Conservation (phyloP, 83 land plant species). For the Larix sibirica region DNA sequence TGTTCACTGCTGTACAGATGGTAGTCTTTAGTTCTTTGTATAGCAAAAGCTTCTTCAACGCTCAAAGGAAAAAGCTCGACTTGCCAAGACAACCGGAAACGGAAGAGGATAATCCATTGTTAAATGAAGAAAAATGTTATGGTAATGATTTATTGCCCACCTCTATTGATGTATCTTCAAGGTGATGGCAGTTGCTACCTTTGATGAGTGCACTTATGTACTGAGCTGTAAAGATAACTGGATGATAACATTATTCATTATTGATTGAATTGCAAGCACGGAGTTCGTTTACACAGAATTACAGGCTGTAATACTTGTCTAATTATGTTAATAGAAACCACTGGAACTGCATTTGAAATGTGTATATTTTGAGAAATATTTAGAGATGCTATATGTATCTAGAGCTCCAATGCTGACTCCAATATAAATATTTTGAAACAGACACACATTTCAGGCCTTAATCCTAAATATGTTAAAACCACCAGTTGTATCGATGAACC, state of each 20-base stretch:
- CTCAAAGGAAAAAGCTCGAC: slow-evolving; percentile 7
- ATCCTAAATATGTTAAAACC: not conserved
- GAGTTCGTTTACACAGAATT: not conserved
- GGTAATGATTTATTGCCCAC: not conserved
- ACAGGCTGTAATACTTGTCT: not conserved
- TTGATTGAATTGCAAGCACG: not conserved
- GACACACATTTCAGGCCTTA: not conserved
- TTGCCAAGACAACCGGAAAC: slow-evolving; percentile 11
- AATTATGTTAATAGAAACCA: not conserved
- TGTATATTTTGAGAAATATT: not conserved
- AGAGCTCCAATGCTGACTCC: not conserved
- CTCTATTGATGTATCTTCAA: slow-evolving; percentile 3
- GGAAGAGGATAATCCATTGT: slow-evolving; percentile 8
- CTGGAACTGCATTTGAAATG: not conserved
- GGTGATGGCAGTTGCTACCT: not conserved
- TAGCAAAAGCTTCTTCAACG: slow-evolving; percentile 12
- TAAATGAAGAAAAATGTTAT: not conserved
- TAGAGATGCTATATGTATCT: not conserved
- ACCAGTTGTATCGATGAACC: not conserved
- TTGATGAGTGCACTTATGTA: not conserved
- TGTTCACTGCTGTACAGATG: not conserved
- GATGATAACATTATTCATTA: not conserved
- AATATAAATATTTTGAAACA: not conserved
- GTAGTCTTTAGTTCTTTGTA: slow-evolving; percentile 13
- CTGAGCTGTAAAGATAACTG: not conserved